Percentiles rank a stretch among this genome's conserved stretches.
Conservation (phyloP, 2,329 filamentous ascomycete genomes). For the Talaromyces sp. region DNA sequence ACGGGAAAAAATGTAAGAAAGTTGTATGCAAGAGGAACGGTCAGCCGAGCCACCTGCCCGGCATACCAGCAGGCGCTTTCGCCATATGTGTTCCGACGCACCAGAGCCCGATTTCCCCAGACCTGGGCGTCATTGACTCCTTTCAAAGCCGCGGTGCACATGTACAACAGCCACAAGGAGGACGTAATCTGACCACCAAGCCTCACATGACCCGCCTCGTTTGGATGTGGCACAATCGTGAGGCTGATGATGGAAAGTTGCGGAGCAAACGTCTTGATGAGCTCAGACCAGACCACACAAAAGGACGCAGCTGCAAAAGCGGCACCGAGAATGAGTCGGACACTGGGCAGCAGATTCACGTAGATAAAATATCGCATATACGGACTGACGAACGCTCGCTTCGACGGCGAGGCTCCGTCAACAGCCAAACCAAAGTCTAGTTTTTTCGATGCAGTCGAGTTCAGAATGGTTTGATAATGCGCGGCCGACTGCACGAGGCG, state of each 20-base stretch:
- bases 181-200: constrained; percentile 83
- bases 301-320: constrained; percentile 69
- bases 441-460: constrained; percentile 73
- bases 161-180: constrained; percentile 87
- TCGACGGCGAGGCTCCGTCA: constrained; percentile 45
- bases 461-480: constrained; percentile 72
- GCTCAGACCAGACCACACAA: constrained; percentile 87
- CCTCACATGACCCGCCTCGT: constrained; percentile 68
- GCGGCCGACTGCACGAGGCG: constrained; percentile 67
- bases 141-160: constrained; percentile 83
- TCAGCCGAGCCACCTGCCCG: constrained; percentile 84
- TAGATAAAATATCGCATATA: constrained; percentile 76
- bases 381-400: constrained; percentile 64
- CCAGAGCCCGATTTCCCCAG: constrained; percentile 92
- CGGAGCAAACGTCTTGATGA: constrained; percentile 76
- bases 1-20: constrained; percentile 84
- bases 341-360: constrained; percentile 65
- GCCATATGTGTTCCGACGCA: constrained; percentile 82
- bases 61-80: constrained; percentile 97
- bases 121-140: constrained; percentile 91
- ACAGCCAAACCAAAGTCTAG: constrained; percentile 66
- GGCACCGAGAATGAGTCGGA: constrained; percentile 60
- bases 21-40: constrained; percentile 90
- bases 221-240: constrained; percentile 60
- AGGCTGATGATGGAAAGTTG: constrained; percentile 66